Percentiles rank a stretch among this genome's conserved stretches.
Evolutionary conservation across 805 yeast genomes (phyloP).

Genomic region (Kregervanrija fluxuum): DNA sequence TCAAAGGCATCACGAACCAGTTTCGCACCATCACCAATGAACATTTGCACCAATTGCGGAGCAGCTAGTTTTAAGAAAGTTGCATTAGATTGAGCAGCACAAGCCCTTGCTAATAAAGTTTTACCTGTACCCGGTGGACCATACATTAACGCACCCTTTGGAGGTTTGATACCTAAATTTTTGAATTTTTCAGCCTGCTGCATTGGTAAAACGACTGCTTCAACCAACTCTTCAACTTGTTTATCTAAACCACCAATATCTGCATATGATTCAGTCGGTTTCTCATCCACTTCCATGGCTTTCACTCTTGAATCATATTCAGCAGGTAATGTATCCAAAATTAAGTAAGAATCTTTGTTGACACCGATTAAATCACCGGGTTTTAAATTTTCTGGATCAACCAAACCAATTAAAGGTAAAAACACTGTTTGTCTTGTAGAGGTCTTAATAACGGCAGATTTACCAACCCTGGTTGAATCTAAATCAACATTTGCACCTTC

Average conservation of each 20-base stretch:
- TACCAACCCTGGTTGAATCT: conserved; percentile 86
- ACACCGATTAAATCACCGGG: conserved; percentile 99
- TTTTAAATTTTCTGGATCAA: conserved; percentile 81
- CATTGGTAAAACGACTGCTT: conserved; percentile 97
- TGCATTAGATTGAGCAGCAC: conserved; percentile 98
- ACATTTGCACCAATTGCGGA: conserved; percentile 97
- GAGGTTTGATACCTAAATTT: conserved; percentile 91
- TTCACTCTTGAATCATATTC: conserved; percentile 97
- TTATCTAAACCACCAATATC: conserved; percentile 98
- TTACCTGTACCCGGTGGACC: conserved; percentile 99
- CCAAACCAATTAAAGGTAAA: conserved; percentile 91
- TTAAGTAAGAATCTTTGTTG: conserved; percentile 90
- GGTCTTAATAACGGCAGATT: conserved; percentile 97
- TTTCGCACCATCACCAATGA: conserved; percentile 98
- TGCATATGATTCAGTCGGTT: conserved; percentile 93
- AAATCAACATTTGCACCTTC: conserved; percentile 95
- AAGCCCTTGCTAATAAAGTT: conserved; percentile 93
- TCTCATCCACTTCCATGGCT: conserved; percentile 98
- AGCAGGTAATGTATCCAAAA: conserved; percentile 90
- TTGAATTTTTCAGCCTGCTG: conserved; percentile 96
- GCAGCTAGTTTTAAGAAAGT: conserved; percentile 95
- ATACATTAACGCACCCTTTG: conserved; percentile 96
- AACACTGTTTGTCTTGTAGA: conserved; percentile 97
- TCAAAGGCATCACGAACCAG: conserved; percentile 96
- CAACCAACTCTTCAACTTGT: conserved; percentile 96